A percentile compares a stretch with the other conserved stretches of the same genome.
Conservation (phyloP, 75 land plant species). For the Ceratopteris richardii region DNA sequence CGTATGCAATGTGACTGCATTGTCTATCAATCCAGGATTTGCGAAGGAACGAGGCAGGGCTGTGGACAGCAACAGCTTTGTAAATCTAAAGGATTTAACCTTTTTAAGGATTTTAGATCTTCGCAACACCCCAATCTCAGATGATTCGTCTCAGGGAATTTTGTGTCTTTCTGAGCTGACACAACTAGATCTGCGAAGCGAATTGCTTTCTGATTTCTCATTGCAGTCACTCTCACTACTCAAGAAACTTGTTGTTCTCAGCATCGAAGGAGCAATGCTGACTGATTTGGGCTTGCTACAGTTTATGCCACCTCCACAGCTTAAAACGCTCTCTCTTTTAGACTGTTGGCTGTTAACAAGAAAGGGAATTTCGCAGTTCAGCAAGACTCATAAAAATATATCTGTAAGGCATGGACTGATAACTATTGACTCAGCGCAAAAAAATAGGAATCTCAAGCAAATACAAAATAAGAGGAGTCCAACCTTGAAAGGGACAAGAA, state of each 20-base stretch:
- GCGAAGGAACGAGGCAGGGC: not conserved
- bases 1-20: not conserved
- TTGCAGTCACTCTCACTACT: slow-evolving; percentile 42
- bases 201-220: slow-evolving; percentile 49
- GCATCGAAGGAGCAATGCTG: slow-evolving; percentile 58
- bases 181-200: slow-evolving; percentile 46
- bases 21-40: not conserved
- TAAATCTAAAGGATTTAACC: slow-evolving; percentile 34
- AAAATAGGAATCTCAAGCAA: not conserved
- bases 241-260: slow-evolving; percentile 39
- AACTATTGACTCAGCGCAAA: not conserved
- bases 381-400: slow-evolving; percentile 37
- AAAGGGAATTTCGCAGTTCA: slow-evolving; percentile 38
- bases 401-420: slow-evolving; percentile 45
- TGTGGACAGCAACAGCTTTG: slow-evolving; percentile 20
- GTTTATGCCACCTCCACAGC: slow-evolving; percentile 47
- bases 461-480: not conserved
- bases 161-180: slow-evolving; percentile 31
- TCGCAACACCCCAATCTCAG: slow-evolving; percentile 46
- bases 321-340: slow-evolving; percentile 53
- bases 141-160: slow-evolving; percentile 35
- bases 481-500: not conserved
- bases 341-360: slow-evolving; percentile 82
- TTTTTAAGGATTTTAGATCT: slow-evolving; percentile 54
- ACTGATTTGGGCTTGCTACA: slow-evolving; percentile 42